These are phyloP conservation scores for Apiospora sp. DNA, from an alignment of 2,329 filamentous ascomycete genomes.

Conservation along the genomic window DNA sequence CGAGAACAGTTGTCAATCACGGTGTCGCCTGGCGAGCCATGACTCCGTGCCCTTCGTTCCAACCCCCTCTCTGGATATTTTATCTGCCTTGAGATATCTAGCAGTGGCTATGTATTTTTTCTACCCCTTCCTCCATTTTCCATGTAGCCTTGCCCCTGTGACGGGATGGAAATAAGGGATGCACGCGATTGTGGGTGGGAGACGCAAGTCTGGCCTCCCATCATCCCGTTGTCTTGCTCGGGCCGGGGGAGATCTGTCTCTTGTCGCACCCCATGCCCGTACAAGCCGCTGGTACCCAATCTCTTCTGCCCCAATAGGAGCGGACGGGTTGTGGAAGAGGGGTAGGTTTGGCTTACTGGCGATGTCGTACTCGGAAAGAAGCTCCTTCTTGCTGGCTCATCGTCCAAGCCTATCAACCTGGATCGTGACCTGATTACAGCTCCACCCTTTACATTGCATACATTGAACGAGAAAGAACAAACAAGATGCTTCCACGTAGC, in stretches of 20 bases:
- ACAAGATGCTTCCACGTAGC: constrained; percentile 14
- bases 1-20: constrained; percentile 5
- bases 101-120: not conserved
- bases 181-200: not conserved
- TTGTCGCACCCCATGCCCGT: not conserved
- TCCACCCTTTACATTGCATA: constrained; percentile 6
- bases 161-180: not conserved
- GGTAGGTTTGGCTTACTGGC: not conserved
- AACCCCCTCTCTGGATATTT: not conserved
- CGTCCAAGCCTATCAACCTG: constrained; percentile 1
- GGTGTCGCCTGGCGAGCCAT: not conserved
- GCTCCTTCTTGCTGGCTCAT: constrained; percentile 6
- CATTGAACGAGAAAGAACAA: not conserved
- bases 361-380: constrained; percentile 14
- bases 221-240: constrained; percentile 3
- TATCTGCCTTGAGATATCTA: not conserved
- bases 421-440: not conserved
- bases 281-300: not conserved
- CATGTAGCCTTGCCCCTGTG: not conserved
- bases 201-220: not conserved
- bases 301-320: not conserved
- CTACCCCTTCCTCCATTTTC: not conserved
- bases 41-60: not conserved
- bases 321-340: not conserved
- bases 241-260: not conserved